Base-by-base conservation (phyloP, 768 basidiomycete species). In the Suillus discolor region DNA sequence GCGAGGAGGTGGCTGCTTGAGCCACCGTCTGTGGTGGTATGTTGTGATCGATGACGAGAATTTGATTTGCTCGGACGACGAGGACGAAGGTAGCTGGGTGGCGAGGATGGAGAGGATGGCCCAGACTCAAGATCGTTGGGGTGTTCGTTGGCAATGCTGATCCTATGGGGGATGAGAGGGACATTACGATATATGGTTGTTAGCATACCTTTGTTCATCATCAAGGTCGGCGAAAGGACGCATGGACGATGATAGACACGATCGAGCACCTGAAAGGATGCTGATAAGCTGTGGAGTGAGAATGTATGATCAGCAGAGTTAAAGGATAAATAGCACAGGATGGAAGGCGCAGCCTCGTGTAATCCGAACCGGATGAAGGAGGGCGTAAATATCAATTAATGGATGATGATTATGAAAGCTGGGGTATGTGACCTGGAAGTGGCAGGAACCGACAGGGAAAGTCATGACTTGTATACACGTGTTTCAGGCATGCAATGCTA, bases 1-100 rank as follows among this genome's bases (percentile, higher is more conserved):
- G 74, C 75, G 36, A 78, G 71, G 59, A 77, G 69, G 60, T 71
- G 73, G 47, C 73, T 78, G 28, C 64, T 71, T 6, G 75, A 78
- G 8, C 68, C 73, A 16, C 76, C 74, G 11, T 75, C 57, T n/a
- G 72, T 66, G 41, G 70, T 67, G 38, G 70, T 67, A 34, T 65
- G 70, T 7, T 65, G 70, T 9, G 76, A 76, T 34, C 68, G 74
- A 63, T 72, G 73, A 38, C 65, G 72, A 39, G 76, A 65, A 62
- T 71, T 62, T 1, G 75, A 42, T 70, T 78, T 76, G 4, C 77
- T 53, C 34, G 72, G 68, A 62, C 67, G 76, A 3, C 65, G 67
- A 5, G 67, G 13, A 20, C 71, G 65, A 5, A 69, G 53, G 55
- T 66, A 75, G 4, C 66, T 64, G 18, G 69, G 74, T 12, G 53